Evolutionary conservation across 371 early-diverging fungal species (phyloP), one percentile per base, ranked within the genome.

Genomic region (Mortierella sp.): DNA sequence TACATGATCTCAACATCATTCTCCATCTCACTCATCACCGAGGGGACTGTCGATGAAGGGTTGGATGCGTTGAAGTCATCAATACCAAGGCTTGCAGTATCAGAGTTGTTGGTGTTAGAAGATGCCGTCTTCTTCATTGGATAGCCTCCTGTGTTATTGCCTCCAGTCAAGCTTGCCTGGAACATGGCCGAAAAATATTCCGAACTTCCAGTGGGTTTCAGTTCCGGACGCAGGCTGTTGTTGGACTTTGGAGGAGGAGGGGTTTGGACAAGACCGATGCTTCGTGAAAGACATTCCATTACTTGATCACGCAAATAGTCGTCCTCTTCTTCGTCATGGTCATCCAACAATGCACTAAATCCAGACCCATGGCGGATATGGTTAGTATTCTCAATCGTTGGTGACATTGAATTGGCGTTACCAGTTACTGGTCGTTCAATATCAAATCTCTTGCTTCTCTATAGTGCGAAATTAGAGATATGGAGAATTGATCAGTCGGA

Each of bases 1-100:
- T 87, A 92, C 64, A 91, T 76, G 58, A 94, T 88, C 66, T 92
- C 87, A 19, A 93, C 85, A 68, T 93, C 92, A 42, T 89, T 89
- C 23, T 86, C 82, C 64, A 83, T 67, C 61, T 85, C 84, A 49
- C 81, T 84, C 54, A 83, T 82, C 42, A 64, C 85, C 64, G 69
- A 90, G 51, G 66, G 78, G 12, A 72, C 81, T 13, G 84, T 82
- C 0, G 80, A 79, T 3, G 86, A 86, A 0, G 85, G 69, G n/a
- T 86, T 87, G 22, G 90, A 89, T 0, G 80, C 72, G 28, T 66
- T 73, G 42, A 56, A 22, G 17, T 79, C 80, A 12, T 79, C 80
- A 29, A 81, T 53, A 8, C 70, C 61, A 10, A 85, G 15, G 81
- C 69, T 56, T 51, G 60, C 57, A 23, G 61, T 55, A 32, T 70